Base-by-base conservation (phyloP, 2,329 filamentous ascomycete species). In the Cordyceps fumosorosea region DNA sequence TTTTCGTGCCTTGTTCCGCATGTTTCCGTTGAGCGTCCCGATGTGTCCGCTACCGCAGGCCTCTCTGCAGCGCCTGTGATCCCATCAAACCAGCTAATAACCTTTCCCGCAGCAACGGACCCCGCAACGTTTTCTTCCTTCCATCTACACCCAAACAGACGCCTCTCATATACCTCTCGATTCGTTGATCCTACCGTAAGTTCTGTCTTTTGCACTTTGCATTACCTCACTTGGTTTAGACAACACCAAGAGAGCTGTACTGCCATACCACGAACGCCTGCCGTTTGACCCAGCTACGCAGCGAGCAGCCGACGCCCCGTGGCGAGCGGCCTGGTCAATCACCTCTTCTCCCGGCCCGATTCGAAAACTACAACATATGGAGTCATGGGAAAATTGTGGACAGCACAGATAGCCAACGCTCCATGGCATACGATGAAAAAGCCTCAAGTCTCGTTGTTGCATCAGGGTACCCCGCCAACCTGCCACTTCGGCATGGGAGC, bases 1-100 rank as follows among this genome's bases (percentile, higher is more conserved):
- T 62, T 62, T 51, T 51, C 53, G 52, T 60, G 6, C 22, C 29
- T 20, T 22, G 53, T 62, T 62, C 60, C 60, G 60, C 60, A 62
- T 62, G 60, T 62, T 62, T 56, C 60, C 60, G 60, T 62, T n/a
- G 60, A 56, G 42, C 24, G 29, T 10, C 44, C 50, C 37, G 40
- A 54, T n/a, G 16, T 37, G 34, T 45, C 45, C 37, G 57, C 57
- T 60, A 52, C 50, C 26, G 10, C 24, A 32, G 57, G 40, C 40
- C 45, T 29, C 37, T 20, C 26, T 50, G 8, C 56, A 53, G 55
- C n/a, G 45, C 56, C 45, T 47, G 56, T 58, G 56, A 58, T 58
- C 45, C 44, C 40, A 40, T 60, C 37, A 51, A 62, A n/a, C 42
- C 42, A 55, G 26, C 56, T 34, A 22, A 22, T 22, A 44, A 24